These are phyloP conservation scores for Cladosporium colombiae DNA, from an alignment of 2,329 filamentous ascomycete species.

Conservation along the genomic window DNA sequence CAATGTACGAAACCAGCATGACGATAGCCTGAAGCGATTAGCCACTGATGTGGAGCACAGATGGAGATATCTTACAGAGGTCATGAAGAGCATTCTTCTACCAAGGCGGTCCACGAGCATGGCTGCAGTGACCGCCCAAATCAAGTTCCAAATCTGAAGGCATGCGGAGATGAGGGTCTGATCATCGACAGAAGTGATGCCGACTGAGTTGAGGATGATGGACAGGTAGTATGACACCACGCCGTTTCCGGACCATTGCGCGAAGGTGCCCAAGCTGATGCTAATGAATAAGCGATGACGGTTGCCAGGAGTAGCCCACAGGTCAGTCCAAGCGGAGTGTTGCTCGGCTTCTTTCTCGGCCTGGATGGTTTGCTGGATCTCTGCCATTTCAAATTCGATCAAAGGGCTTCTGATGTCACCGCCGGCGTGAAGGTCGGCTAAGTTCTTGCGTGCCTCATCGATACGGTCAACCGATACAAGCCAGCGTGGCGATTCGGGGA, in stretches of 20 bases:
- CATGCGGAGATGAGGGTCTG: constrained; percentile 9
- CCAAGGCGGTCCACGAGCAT: constrained; percentile 45
- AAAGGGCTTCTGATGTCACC: constrained; percentile 18
- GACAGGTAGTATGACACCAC: constrained; percentile 26
- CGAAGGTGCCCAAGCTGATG: constrained; percentile 33
- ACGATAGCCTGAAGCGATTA: constrained; percentile 27
- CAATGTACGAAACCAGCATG: constrained; percentile 13
- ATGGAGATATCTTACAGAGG: constrained; percentile 42
- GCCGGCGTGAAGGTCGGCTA: constrained; percentile 23
- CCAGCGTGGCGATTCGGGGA: constrained; percentile 22
- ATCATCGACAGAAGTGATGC: background rate
- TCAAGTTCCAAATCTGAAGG: constrained; percentile 18
- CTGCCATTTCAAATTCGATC: constrained; percentile 18
- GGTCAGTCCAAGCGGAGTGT: constrained; percentile 5
- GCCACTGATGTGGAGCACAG: constrained; percentile 36
- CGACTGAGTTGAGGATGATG: constrained; percentile 22
- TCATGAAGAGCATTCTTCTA: constrained; percentile 46
- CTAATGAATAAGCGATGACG: constrained; percentile 41
- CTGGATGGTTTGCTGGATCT: constrained; percentile 23
- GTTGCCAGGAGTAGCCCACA: constrained; percentile 11
- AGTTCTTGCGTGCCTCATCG: constrained; percentile 19
- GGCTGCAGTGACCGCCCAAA: constrained; percentile 40
- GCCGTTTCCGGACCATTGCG: constrained; percentile 16
- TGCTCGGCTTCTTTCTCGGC: constrained; percentile 11
- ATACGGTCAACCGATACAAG: constrained; percentile 16